Base-by-base conservation (phyloP, 495 filamentous ascomycete genomes). In the Halenospora varia region DNA sequence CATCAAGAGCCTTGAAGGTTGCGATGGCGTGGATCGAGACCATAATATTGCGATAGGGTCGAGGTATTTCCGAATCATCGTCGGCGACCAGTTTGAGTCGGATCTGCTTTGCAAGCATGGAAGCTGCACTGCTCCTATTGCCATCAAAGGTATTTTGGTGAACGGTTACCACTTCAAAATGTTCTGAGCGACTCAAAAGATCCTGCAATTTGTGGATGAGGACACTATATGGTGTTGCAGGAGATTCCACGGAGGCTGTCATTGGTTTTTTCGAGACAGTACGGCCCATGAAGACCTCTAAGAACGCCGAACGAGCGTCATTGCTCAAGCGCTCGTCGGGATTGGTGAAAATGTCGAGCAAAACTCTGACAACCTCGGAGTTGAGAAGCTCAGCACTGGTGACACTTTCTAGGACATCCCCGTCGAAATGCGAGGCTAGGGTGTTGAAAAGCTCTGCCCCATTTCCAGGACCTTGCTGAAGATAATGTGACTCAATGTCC, bases 1-100 rank as follows among this genome's bases (percentile, higher is more conserved):
- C 95, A 66, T 97, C 94, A 25, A 99, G 74, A 1, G 94, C 88
- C 68, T 97, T 97, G 73, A 99, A 97, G 0, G 92, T 96, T 9
- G 95, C 93, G 68, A 99, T 97, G 25, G 95, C 95, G 71, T 99
- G 95, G 59, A 99, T 97, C 3, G 91, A 93, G 15, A 99, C 93
- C 87, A 96, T 96, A 60, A 97, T 91, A 58, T 92, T 96, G 26
- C 88, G 83, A 64, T 93, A 97, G 13, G 84, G 74, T 20, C 82
- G 78, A 22, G 92, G 93, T 49, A 97, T 91, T 24, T 95, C 88
- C 0, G 89, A 90, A 39, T 89, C 88, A 1, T 97, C 94, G 56
- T 96, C 92, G 1, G 94, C 92, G 20, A 92, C 82, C 10, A 99
- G 76, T 66, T 89, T 92, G 15, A 99, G 81, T 23, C 92, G 85